Evolutionary conservation across 2,329 filamentous ascomycete species (phyloP), one percentile per base, ranked within the genome.

Genomic region (Camillea tinctor): DNA sequence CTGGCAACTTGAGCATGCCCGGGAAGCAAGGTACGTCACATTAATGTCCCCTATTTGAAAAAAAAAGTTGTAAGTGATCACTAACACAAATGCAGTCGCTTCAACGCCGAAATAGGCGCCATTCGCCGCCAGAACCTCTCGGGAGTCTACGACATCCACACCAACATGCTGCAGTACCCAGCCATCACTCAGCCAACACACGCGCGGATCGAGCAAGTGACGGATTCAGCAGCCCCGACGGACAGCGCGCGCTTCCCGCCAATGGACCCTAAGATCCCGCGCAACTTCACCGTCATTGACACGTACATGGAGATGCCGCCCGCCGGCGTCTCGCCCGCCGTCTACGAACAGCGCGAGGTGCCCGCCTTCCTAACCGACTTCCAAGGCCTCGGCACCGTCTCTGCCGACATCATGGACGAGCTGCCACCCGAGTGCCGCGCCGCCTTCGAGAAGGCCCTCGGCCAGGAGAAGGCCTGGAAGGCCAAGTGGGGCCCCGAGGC

Each of bases 1-100:
- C 74, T 99, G 95, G 95, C 95, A 96, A 84, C 81, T 95, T 59
- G 93, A 98, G 77, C 95, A 99, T 76, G 93, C 93, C 24, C 87
- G 91, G 55, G 92, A 94, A 74, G 92, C 94, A 58, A 94, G 90
- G 93, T 96, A 82, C 70, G 83, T 77, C 26, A 49, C n/a, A n/a
- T n/a, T n/a, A n/a, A n/a, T n/a, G n/a, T n/a, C n/a, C n/a, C n/a
- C n/a, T n/a, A 5, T 19, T 21, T 50, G 1, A 11, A 52, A 40
- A 56, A 40, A 13, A 23, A 13, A 26, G 36, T 40, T 50, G 17
- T 19, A 13, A 24, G 17, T 8, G 22, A 52, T n/a, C 22, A 55
- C 23, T 44, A 54, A 53, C 44, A 60, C 60, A 8, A 55, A 50
- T 64, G 15, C 66, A 97, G 94, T 73, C 87, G 87, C 53, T 98